Evolutionary conservation across 202 grass and related monocot species (phyloP), one percentile per base, ranked within the genome.

Genomic region (Bolboschoenoplectus hybrid): DNA sequence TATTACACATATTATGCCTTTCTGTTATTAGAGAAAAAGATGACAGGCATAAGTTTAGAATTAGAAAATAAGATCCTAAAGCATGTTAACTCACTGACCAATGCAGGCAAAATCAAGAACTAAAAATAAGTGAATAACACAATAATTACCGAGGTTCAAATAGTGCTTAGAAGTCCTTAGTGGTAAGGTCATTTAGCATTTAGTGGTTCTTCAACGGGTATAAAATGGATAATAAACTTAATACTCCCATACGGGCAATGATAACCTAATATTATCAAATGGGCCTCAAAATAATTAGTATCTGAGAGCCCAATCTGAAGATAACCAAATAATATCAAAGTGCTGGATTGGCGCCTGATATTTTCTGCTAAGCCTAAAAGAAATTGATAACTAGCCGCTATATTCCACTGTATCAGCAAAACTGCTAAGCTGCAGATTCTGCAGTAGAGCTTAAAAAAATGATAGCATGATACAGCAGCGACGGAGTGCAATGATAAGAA

Each of bases 1-100:
- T 82, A 95, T 88, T 63, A 91, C 67, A 43, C 95, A 98, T 80
- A 98, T 80, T 61, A 95, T 80, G 61, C 90, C 95, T 56, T 88
- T 91, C 95, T 98, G 90, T 78, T 87, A 87, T 72, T 12, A 85
- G 50, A 85, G 45, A 78, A 86, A 60, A 47, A 47, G 16, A 66
- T 82, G 14, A 19, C 70, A 74, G 46, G 7, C n/a, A 64, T 66
- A 77, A 79, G 40, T 78, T 58, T n/a, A 56, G 41, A 39, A 78
- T 58, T 52, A 52, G 20, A 52, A 76, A 72, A 69, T 73, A 41
- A 46, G 52, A 49, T 47, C 69, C 16, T 26, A 73, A 47, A 49
- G 69, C 44, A 73, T 47, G n/a, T 5, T 44, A 45, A 10, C 69
- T 11, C 69, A 12, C 43, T 26, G 8, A 73, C 8, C 8, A 19